Conservation (phyloP, 768 basidiomycete genomes). For the Asterophora lycoperdoides region DNA sequence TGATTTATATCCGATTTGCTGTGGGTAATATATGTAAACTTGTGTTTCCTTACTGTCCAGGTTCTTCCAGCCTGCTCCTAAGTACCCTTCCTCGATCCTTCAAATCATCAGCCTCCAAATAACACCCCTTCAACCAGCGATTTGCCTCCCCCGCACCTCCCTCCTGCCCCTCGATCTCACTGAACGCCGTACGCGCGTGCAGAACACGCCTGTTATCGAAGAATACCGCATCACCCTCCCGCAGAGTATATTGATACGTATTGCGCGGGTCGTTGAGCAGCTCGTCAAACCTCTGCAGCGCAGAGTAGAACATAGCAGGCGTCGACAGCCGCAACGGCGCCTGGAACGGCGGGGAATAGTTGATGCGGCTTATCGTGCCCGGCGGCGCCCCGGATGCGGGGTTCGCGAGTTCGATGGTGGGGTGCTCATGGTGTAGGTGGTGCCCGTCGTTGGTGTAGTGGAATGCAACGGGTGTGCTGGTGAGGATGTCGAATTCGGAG, state of each 20-base stretch:
- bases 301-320: constrained; percentile 53
- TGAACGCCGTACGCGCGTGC: constrained; percentile 83
- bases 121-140: constrained; percentile 91
- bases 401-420: constrained; percentile 63
- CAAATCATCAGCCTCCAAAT: constrained; percentile 62
- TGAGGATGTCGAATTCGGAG: constrained; percentile 53
- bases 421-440: constrained; percentile 68
- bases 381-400: constrained; percentile 10
- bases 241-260: constrained; percentile 60
- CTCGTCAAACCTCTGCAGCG: constrained; percentile 56
- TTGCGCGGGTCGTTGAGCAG: constrained; percentile 50
- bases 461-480: constrained; percentile 68
- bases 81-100: constrained; percentile 58
- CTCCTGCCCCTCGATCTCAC: constrained; percentile 30
- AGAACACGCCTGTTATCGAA: constrained; percentile 92
- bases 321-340: constrained; percentile 63
- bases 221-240: constrained; percentile 80
- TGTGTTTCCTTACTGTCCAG: background rate
- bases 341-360: constrained; percentile 95
- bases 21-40: background rate
- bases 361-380: constrained; percentile 58
- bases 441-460: constrained; percentile 91
- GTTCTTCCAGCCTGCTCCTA: constrained; percentile 26
- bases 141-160: constrained; percentile 46
- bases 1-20: background rate